Evolutionary conservation across 148 eudicot species (phyloP).

Genomic region (Hydrangea macrophylla): DNA sequence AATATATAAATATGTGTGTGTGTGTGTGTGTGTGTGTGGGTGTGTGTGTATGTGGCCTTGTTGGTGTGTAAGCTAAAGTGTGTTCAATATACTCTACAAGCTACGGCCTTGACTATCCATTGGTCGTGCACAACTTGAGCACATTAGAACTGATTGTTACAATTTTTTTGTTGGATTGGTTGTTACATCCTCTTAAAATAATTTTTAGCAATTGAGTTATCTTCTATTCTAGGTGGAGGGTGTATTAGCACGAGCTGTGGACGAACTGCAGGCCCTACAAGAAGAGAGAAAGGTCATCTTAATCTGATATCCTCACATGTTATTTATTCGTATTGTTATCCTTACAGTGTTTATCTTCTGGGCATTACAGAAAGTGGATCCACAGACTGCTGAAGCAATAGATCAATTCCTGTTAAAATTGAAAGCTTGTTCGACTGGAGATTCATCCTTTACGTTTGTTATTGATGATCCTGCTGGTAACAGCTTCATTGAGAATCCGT

Average conservation of each 20-base stretch:
- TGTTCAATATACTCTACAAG: not conserved
- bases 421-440: slow-evolving; percentile 70
- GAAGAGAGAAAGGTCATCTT: slow-evolving; percentile 76
- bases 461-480: slow-evolving; percentile 98
- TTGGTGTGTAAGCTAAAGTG: not conserved
- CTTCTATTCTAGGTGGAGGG: slow-evolving; percentile 75
- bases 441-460: slow-evolving; percentile 67
- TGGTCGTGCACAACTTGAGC: not conserved
- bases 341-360: slow-evolving; percentile 2
- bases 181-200: not conserved
- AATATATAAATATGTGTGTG: no score
- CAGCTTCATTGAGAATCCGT: slow-evolving; percentile 94
- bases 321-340: not conserved
- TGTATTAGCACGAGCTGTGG: slow-evolving; percentile 69
- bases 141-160: not conserved
- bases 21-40: no score
- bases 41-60: no score
- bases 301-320: not conserved
- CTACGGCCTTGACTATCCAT: not conserved
- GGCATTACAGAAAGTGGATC: slow-evolving; percentile 72
- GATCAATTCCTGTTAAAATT: slow-evolving; percentile 69
- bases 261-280: slow-evolving; percentile 80
- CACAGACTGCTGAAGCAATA: slow-evolving; percentile 83
- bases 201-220: not conserved
- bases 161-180: not conserved